phyloP scores from a whole-genome alignment of 768 basidiomycete genomes.

The Pisolithus microcarpus region DNA sequence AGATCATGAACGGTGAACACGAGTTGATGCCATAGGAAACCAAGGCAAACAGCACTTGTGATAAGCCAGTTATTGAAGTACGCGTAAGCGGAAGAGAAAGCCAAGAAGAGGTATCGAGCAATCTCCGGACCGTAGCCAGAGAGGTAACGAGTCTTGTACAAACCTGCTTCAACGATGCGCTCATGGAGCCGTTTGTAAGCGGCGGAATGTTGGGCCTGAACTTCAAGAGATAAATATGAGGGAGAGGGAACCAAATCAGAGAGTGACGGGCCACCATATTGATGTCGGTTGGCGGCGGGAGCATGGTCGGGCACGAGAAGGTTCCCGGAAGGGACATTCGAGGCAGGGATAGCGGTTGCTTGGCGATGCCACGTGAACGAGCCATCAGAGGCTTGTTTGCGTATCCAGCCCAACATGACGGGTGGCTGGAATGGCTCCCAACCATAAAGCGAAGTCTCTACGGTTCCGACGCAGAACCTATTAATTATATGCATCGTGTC shows the following conservation, averaged over 20 bases:
- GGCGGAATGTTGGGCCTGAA: constrained; percentile 59
- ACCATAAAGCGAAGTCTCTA: constrained; percentile 41
- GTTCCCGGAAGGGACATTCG: constrained; percentile 44
- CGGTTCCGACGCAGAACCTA: constrained; percentile 59
- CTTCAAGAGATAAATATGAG: constrained; percentile 44
- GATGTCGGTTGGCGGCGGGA: constrained; percentile 14
- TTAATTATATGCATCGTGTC: constrained; percentile 23
- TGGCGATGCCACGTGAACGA: constrained; percentile 54
- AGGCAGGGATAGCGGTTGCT: constrained; percentile 37
- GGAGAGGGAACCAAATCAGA: constrained; percentile 46
- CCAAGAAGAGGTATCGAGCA: constrained; percentile 67
- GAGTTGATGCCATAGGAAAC: constrained; percentile 92
- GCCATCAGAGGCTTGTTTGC: constrained; percentile 41
- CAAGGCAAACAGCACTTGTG: constrained; percentile 72
- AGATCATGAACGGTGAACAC: constrained; percentile 91
- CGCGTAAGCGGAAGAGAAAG: constrained; percentile 46
- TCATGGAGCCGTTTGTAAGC: constrained; percentile 79
- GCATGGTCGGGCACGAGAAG: constrained; percentile 50
- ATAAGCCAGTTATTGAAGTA: constrained; percentile 63
- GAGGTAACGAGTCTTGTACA: constrained; percentile 79
- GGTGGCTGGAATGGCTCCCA: constrained; percentile 86
- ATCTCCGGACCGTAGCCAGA: constrained; percentile 88
- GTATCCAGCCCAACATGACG: constrained; percentile 77
- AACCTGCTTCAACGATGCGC: constrained; percentile 66
- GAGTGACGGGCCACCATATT: constrained; percentile 29